Percentiles rank a stretch among this genome's conserved stretches.
Evolutionary conservation across 768 basidiomycete genomes (phyloP).

Genomic region (Favolaschia claudopus): DNA sequence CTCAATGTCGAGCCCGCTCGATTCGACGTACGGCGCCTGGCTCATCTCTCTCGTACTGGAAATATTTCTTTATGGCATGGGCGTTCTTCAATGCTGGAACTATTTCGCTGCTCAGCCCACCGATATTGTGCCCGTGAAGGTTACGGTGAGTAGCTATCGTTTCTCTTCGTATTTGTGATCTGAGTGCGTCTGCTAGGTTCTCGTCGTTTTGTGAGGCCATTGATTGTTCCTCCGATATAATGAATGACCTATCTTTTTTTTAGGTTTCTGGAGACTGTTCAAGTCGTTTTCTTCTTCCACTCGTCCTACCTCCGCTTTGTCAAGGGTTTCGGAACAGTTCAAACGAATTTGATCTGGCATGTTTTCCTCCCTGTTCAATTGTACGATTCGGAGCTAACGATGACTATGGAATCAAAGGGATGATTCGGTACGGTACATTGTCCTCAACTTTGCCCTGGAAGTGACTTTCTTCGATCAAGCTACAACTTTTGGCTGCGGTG

Average conservation of each 20-base stretch:
- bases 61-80: slow-evolving; percentile 15
- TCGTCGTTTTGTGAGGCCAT: slow-evolving; percentile 11
- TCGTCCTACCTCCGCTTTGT: slow-evolving; percentile 21
- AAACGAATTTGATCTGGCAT: slow-evolving; percentile 13
- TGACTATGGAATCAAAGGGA: not conserved
- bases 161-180: not conserved
- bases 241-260: not conserved
- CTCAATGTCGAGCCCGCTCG: slow-evolving; percentile 7
- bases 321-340: not conserved
- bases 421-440: slow-evolving; percentile 7
- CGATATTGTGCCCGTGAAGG: not conserved
- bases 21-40: slow-evolving; percentile 23
- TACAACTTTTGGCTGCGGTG: slow-evolving; percentile 17
- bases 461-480: not conserved
- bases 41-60: slow-evolving; percentile 13
- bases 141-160: not conserved
- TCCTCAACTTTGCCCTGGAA: not conserved
- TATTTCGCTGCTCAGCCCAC: slow-evolving; percentile 9
- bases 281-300: slow-evolving; percentile 15
- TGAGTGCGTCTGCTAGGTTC: not conserved
- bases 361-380: not conserved
- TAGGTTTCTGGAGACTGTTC: slow-evolving; percentile 21
- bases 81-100: slow-evolving; percentile 11
- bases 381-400: not conserved
- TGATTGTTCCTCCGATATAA: not conserved